Percentiles rank a stretch among this genome's conserved stretches.
phyloP scores from a whole-genome alignment of 768 basidiomycete genomes.

The Rhodotorula graminis region DNA sequence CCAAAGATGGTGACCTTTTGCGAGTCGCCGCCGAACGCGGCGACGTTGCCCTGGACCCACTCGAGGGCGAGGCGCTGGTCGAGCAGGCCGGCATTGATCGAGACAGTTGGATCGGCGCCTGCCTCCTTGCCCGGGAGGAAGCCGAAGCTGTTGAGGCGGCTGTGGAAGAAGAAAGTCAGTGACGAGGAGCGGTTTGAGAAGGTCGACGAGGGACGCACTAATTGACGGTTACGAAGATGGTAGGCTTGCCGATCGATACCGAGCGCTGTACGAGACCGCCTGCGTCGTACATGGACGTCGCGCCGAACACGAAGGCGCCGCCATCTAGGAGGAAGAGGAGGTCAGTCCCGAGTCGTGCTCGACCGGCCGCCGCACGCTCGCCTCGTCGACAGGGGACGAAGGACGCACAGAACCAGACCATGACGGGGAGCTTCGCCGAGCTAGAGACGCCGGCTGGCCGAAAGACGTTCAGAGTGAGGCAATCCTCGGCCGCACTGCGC shows the following conservation, averaged over 20 bases:
- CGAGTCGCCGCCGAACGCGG: constrained; percentile 8
- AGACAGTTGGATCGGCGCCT: constrained; percentile 6
- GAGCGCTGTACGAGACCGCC: constrained; percentile 46
- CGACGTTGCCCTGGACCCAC: constrained; percentile 55
- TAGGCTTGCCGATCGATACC: not conserved
- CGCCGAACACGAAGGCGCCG: constrained; percentile 34
- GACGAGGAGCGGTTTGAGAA: constrained; percentile 23
- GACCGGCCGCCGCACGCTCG: too few relatives aligned
- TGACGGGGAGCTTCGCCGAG: constrained; percentile 47
- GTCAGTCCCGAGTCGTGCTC: too few relatives aligned
- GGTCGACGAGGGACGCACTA: constrained; percentile 44
- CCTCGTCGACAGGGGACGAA: too few relatives aligned
- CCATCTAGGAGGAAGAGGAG: constrained; percentile 39
- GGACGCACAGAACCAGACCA: constrained; percentile 50
- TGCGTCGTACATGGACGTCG: constrained; percentile 19
- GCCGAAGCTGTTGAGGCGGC: constrained; percentile 54
- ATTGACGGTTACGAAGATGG: constrained; percentile 54
- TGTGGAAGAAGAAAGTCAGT: constrained; percentile 51
- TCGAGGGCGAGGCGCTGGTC: constrained; percentile 52
- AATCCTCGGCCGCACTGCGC: constrained; percentile 50
- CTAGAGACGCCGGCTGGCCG: constrained; percentile 46
- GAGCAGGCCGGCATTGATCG: constrained; percentile 19
- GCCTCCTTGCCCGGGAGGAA: constrained; percentile 53
- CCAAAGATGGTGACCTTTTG: constrained; percentile 4
- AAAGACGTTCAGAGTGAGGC: constrained; percentile 53